Conservation (phyloP, 768 basidiomycete species). For the Calocybe indica region DNA sequence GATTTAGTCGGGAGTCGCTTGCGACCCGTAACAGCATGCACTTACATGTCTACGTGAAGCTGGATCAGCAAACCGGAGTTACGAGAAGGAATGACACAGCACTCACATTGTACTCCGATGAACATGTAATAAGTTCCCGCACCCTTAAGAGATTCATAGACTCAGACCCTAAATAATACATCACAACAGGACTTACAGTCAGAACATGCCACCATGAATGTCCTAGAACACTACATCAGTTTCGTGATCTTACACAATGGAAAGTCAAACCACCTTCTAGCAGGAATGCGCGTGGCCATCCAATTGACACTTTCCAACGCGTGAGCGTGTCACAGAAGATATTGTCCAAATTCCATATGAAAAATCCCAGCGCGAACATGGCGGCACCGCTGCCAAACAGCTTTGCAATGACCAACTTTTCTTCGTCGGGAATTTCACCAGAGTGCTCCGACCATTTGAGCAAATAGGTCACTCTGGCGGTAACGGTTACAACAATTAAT, state of each 20-base stretch:
- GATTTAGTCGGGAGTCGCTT: background rate
- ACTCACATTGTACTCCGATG: slow-evolving; percentile 46
- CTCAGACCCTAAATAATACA: background rate
- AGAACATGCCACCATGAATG: slow-evolving; percentile 76
- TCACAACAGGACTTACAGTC: slow-evolving; percentile 34
- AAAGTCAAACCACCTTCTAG: slow-evolving; percentile 45
- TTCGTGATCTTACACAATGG: background rate
- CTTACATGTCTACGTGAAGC: slow-evolving; percentile 34
- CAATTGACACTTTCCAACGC: slow-evolving; percentile 45
- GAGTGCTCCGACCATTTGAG: slow-evolving; percentile 36
- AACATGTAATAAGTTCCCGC: slow-evolving; percentile 47
- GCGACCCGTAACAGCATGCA: slow-evolving; percentile 13
- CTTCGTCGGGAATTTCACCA: slow-evolving; percentile 34
- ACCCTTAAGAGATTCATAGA: slow-evolving; percentile 24
- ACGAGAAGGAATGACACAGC: background rate
- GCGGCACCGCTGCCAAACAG: slow-evolving; percentile 48
- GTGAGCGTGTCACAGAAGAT: slow-evolving; percentile 61
- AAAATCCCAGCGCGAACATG: slow-evolving; percentile 59
- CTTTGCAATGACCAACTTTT: slow-evolving; percentile 31
- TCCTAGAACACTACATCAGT: slow-evolving; percentile 26
- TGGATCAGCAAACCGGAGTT: slow-evolving; percentile 2
- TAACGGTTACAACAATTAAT: slow-evolving; percentile 40
- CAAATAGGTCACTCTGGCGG: slow-evolving; percentile 47
- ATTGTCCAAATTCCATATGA: slow-evolving; percentile 80
- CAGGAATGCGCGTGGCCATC: slow-evolving; percentile 63